Evolutionary conservation across 345 rosid genomes (phyloP).

Genomic region (Psidium guajava): DNA sequence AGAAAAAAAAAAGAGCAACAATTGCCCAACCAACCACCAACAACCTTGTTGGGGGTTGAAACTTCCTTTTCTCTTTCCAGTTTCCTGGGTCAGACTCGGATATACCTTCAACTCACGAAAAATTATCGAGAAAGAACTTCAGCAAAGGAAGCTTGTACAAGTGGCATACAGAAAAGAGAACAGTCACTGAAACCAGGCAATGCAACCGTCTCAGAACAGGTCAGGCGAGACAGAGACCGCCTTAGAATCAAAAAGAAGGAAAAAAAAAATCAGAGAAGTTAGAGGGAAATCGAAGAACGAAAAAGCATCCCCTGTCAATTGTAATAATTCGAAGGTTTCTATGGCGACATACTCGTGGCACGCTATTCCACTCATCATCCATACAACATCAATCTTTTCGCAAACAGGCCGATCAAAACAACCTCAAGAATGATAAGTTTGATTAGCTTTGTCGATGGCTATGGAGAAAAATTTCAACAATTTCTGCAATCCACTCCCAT

Average conservation of each 20-base stretch:
- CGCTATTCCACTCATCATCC: not conserved
- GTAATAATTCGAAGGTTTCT: not conserved
- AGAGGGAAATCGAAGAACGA: not conserved
- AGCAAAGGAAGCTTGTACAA: accelerated
- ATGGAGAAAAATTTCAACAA: accelerated
- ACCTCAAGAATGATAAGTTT: not conserved
- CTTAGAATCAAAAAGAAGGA: not conserved
- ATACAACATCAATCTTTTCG: not conserved
- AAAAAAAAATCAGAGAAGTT: not conserved
- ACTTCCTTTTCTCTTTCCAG: not conserved
- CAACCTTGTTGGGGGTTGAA: not conserved
- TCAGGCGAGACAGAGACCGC: not conserved
- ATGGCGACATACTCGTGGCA: not conserved
- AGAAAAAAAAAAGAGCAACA: not conserved
- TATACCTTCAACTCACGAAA: not conserved
- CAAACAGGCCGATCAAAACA: not conserved
- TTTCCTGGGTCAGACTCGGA: not conserved
- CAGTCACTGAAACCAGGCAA: not conserved
- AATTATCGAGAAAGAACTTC: not conserved
- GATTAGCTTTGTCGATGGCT: not conserved
- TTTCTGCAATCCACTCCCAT: not conserved
- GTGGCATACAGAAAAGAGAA: not conserved
- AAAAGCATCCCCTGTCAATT: not conserved
- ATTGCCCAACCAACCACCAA: not conserved
- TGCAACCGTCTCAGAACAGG: not conserved